Base-by-base conservation (phyloP, 208 protist species). In the Naegleria lovaniensis region DNA sequence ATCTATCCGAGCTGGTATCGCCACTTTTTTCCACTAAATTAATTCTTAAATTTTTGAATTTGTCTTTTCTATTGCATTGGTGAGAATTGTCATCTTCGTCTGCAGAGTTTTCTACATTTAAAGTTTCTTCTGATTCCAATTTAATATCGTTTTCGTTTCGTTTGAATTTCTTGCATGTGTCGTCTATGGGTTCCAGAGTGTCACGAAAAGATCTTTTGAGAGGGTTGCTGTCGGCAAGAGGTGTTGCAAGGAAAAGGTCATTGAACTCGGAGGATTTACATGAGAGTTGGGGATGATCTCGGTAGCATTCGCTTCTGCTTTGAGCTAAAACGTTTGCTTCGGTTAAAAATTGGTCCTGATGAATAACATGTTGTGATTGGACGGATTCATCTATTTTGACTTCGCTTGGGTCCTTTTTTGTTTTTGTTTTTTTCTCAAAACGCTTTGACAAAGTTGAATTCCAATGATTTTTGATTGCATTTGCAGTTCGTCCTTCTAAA, bases 401-500 rank as follows among this genome's bases (percentile, higher is more conserved):
- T 7, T 48, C 43, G 19, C 25, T 2, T 36, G 3, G 19, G 19
- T 79, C 25, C n/a, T 3, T 79, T n/a, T 13, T 38, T 79, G 67
- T 29, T 79, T 22, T 85, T 85, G 6, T 6, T 19, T 48, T 39
- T 48, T 85, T 85, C 5, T 85, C 83, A 16, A 48, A 33, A 48
- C 38, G 39, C 41, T 48, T 85, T 0, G 36, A 43, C 15, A 93
- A 75, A 5, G 90, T 90, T 48, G 91, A 92, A 79, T 93, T 91
- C 92, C 92, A 93, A 25, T 91, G 91, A 55, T 93, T 93, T 85
- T 93, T 93, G 39, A 93, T 88, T 7, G 76, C 38, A 79, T 93
- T 93, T n/a, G 83, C 92, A 36, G 92, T 92, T 43, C 92, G 85
- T 84, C 92, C 92, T n/a, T 59, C 22, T 0, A 93, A 51, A 3